Percentiles rank a stretch among this genome's conserved stretches.
Evolutionary conservation across 345 rosid genomes (phyloP).

Genomic region (Euclidium syriacum): DNA sequence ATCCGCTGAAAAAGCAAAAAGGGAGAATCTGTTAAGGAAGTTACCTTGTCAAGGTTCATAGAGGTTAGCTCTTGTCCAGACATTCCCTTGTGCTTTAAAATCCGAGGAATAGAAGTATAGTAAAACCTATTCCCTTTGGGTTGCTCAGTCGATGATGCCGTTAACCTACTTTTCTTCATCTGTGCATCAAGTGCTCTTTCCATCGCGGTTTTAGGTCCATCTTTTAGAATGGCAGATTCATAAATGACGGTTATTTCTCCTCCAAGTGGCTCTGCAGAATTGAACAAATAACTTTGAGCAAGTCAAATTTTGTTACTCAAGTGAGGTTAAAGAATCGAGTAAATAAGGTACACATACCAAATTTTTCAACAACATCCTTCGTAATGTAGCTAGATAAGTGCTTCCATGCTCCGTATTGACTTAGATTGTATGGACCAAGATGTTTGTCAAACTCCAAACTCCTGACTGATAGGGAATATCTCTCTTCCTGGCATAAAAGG

Average conservation of each 20-base stretch:
- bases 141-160: conserved; percentile 34
- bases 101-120: conserved; percentile 69
- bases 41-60: conserved; percentile 91
- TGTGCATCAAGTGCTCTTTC: conserved; percentile 75
- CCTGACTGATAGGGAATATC: conserved; percentile 60
- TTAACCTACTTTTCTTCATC: conserved; percentile 49
- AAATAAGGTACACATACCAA: conserved; percentile 40
- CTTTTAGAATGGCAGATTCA: conserved; percentile 47
- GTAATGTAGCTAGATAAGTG: conserved; percentile 59
- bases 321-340: background rate
- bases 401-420: conserved; percentile 68
- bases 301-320: background rate
- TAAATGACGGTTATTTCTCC: conserved; percentile 73
- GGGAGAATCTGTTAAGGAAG: background rate
- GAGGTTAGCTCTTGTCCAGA: conserved; percentile 64
- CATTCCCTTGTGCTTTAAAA: conserved; percentile 64
- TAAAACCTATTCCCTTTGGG: conserved; percentile 55
- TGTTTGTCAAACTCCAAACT: conserved; percentile 70
- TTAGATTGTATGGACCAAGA: conserved; percentile 76
- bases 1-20: background rate
- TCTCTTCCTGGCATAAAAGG: conserved; percentile 50
- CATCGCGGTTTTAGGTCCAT: conserved; percentile 43
- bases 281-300: background rate
- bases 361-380: conserved; percentile 47
- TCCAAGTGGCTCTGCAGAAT: conserved; percentile 76